Evolutionary conservation across 1,284 basidiomycete species (phyloP), one percentile per base, ranked within the genome.

Genomic region (Amylostereum chailletii): DNA sequence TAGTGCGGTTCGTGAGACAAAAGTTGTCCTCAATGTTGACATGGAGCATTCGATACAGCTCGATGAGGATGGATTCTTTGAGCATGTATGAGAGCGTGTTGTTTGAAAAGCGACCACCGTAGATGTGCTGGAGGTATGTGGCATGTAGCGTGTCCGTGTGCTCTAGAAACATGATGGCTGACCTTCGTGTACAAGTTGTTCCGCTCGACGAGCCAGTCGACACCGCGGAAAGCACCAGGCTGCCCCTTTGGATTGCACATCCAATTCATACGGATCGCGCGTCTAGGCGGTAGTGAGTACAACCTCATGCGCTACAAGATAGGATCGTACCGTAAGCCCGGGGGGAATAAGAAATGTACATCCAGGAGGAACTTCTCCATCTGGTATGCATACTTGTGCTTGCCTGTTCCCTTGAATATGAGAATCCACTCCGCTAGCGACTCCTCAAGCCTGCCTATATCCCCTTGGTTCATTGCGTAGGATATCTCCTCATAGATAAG

Each of bases 301-400:
- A n/a, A n/a, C n/a, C n/a, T n/a, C 5, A 4, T 29, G 8, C 10
- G 30, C 10, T 9, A 27, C 30, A 9, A 9, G 3, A 3, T 3
- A 2, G 8, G 19, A 27, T 48, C 56, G 49, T 29, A 65, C 61
- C 53, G 49, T 1, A 70, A 50, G 0, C 52, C 46, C 9, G 49
- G 46, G 0, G 66, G 66, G 53, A 65, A 69, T 0, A 58, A 11
- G 46, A 63, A 61, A 45, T 65, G 56, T 31, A 70, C 19, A 31
- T 65, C 53, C 0, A 53, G 46, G 10, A 65, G 37, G 41, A 62
- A 65, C 3, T 46, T 49, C 7, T 51, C 9, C 50, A 65, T 60
- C 6, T 65, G 55, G 0, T 47, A 42, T 0, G 64, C 62, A 52
- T 71, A 70, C 48, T 70, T 71, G 43, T 66, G 62, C 52, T 71